Evolutionary conservation across 2,329 filamentous ascomycete genomes (phyloP), one percentile per base, ranked within the genome.

Genomic region (Berkeleyomyces rouxiae): DNA sequence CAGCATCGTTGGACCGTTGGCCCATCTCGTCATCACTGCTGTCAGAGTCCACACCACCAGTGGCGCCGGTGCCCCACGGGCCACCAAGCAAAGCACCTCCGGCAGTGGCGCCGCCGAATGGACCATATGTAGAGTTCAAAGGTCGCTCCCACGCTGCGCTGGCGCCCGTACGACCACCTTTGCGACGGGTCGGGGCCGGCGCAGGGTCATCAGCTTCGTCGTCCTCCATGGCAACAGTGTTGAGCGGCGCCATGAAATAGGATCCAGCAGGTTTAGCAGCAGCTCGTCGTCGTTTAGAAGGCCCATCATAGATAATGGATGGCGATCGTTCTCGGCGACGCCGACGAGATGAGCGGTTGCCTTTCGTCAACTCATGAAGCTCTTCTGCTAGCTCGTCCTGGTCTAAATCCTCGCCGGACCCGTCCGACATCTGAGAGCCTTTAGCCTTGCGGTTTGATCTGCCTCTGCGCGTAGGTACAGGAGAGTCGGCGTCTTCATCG

Each of bases 21-120:
- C 81, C 79, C 73, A 83, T 83, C 70, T 99, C 93, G 67, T 99
- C 93, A 68, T 99, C 93, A 71, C 93, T 99, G 72, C 90, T 96
- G 71, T 99, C 93, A 4, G 92, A 96, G 69, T 97, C 93, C 7
- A 85, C 87, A 61, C 87, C 88, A 37, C 86, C 90, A 65, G 83
- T 82, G 31, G 87, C 87, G 10, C 82, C 86, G 51, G 83, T 83
- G 63, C 85, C 87, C 77, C 85, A 88, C 4, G 87, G 85, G 0
- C 88, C 89, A 65, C 79, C 84, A 62, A 92, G 80, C 10, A 93
- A 78, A 13, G 89, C 82, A 40, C 84, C 80, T 49, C 80, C 80
- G 43, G 88, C 88, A 51, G 85, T 84, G 55, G 87, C 88, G 49
- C 93, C 90, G 64, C 90, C 93, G 72, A 99, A 97, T 2, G 93